Evolutionary conservation across 805 yeast species (phyloP).

Genomic region (Osmozyma mogii): DNA sequence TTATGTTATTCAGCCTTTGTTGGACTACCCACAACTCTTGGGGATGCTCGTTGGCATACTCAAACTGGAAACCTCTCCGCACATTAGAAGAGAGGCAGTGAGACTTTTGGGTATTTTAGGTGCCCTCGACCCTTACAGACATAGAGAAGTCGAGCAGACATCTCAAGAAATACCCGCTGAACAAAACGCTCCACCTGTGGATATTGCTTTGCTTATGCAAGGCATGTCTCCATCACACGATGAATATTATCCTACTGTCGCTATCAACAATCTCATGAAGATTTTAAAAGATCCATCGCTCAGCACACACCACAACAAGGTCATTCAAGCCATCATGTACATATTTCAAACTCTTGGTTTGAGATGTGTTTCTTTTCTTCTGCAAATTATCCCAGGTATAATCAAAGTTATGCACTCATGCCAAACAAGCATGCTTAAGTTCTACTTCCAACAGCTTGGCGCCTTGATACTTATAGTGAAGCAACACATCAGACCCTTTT

Average conservation of each 20-base stretch:
- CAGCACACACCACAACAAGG: conserved; percentile 80
- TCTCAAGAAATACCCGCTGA: conserved; percentile 52
- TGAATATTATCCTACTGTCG: conserved; percentile 94
- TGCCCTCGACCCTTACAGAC: conserved; percentile 94
- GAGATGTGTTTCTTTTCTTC: conserved; percentile 82
- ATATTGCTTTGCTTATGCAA: conserved; percentile 82
- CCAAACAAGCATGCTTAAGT: conserved; percentile 71
- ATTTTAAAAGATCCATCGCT: conserved; percentile 80
- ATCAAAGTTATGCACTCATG: conserved; percentile 76
- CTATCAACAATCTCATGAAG: conserved; percentile 74
- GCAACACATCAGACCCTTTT: conserved; percentile 80
- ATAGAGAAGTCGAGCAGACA: conserved; percentile 78
- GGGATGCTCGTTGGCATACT: conserved; percentile 76
- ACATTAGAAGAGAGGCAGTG: conserved; percentile 80
- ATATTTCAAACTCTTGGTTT: conserved; percentile 85
- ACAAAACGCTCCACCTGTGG: conserved; percentile 84
- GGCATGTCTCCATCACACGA: conserved; percentile 91
- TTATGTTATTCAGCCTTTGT: conserved; percentile 86
- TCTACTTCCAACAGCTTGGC: conserved; percentile 83
- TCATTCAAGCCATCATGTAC: conserved; percentile 88
- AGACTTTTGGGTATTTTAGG: conserved; percentile 88
- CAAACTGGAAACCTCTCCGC: conserved; percentile 68
- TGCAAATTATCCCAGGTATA: conserved; percentile 83
- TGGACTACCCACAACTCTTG: conserved; percentile 85
- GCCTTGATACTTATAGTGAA: conserved; percentile 74